Percentiles rank a stretch among this genome's conserved stretches.
These are phyloP conservation scores for Ustilago hordei DNA, from an alignment of 1,284 basidiomycete species.

Conservation along the genomic window DNA sequence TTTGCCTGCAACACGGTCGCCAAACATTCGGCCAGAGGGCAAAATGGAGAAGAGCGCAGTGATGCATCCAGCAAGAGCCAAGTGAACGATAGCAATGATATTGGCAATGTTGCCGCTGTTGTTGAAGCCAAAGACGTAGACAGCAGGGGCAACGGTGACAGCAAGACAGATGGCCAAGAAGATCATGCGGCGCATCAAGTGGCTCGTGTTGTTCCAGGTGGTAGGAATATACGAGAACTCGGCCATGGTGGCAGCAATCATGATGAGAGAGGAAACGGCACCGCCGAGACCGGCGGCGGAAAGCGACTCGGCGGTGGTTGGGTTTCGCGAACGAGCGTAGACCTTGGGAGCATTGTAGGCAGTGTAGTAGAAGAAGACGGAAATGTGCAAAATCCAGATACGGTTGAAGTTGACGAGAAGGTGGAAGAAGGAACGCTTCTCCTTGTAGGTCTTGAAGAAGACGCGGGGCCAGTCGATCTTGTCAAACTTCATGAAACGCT, in stretches of 20 bases:
- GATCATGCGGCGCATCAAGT: slow-evolving; percentile 64
- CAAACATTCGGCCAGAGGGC: slow-evolving; percentile 67
- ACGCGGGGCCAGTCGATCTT: slow-evolving; percentile 69
- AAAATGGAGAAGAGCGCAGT: slow-evolving; percentile 67
- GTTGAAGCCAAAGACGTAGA: slow-evolving; percentile 68
- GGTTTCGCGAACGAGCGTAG: slow-evolving; percentile 75
- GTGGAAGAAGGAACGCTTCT: slow-evolving; percentile 68
- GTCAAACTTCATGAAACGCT: slow-evolving; percentile 70
- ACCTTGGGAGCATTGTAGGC: slow-evolving; percentile 87
- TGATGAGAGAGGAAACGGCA: slow-evolving; percentile 66
- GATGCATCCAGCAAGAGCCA: slow-evolving; percentile 61
- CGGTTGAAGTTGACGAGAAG: slow-evolving; percentile 70
- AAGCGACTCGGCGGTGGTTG: slow-evolving; percentile 59
- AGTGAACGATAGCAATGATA: slow-evolving; percentile 62
- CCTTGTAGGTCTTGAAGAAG: slow-evolving; percentile 70
- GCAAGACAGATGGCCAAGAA: slow-evolving; percentile 67
- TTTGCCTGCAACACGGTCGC: slow-evolving; percentile 68
- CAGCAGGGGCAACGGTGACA: slow-evolving; percentile 65
- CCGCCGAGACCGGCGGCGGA: slow-evolving; percentile 68
- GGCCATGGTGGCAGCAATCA: slow-evolving; percentile 68
- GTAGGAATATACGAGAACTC: slow-evolving; percentile 68
- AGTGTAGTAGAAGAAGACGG: slow-evolving; percentile 69
- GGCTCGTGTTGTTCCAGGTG: slow-evolving; percentile 70
- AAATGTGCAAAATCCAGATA: slow-evolving; percentile 69
- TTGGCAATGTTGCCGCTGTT: slow-evolving; percentile 54